Percentiles rank a stretch among this genome's conserved stretches.
Conservation (phyloP, 305 asterid species). For the Fraxinus angustifolia region DNA sequence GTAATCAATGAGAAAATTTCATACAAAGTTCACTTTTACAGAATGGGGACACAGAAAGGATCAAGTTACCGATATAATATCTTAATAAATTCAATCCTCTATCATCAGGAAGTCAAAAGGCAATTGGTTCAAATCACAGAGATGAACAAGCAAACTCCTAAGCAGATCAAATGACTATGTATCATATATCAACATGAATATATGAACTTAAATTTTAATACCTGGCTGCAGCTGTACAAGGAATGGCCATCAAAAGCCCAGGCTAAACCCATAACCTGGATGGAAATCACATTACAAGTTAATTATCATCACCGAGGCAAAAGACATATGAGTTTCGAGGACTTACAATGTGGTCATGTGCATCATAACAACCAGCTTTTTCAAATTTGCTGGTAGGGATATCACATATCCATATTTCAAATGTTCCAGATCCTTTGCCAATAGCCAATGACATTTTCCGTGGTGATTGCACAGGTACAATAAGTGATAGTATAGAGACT, state of each 20-base stretch:
- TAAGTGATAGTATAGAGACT: slow-evolving; percentile 61
- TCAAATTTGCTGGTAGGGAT: slow-evolving; percentile 34
- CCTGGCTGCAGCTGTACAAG: slow-evolving; percentile 97
- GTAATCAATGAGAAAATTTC: background rate
- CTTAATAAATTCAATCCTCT: background rate
- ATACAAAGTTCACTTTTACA: background rate
- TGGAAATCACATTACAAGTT: slow-evolving; percentile 25
- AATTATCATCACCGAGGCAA: slow-evolving; percentile 19
- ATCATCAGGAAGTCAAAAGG: slow-evolving; percentile 13
- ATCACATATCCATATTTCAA: slow-evolving; percentile 71
- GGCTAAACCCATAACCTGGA: slow-evolving; percentile 76
- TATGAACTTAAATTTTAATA: slow-evolving; percentile 28
- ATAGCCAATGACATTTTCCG: slow-evolving; percentile 55
- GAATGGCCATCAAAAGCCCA: slow-evolving; percentile 83
- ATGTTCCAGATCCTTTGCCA: slow-evolving; percentile 82
- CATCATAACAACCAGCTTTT: slow-evolving; percentile 51
- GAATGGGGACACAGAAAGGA: background rate
- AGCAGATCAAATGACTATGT: slow-evolving; percentile 7
- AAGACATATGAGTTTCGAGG: slow-evolving; percentile 19
- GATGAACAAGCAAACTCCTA: background rate
- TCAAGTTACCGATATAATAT: background rate
- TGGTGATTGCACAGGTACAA: slow-evolving; percentile 42
- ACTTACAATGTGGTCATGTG: slow-evolving; percentile 76
- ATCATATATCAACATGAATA: slow-evolving; percentile 5
- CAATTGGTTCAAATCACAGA: background rate